A percentile compares a stretch with the other conserved stretches of the same genome.
Evolutionary conservation across 768 basidiomycete species (phyloP).

Genomic region (Wakefieldia striispora): DNA sequence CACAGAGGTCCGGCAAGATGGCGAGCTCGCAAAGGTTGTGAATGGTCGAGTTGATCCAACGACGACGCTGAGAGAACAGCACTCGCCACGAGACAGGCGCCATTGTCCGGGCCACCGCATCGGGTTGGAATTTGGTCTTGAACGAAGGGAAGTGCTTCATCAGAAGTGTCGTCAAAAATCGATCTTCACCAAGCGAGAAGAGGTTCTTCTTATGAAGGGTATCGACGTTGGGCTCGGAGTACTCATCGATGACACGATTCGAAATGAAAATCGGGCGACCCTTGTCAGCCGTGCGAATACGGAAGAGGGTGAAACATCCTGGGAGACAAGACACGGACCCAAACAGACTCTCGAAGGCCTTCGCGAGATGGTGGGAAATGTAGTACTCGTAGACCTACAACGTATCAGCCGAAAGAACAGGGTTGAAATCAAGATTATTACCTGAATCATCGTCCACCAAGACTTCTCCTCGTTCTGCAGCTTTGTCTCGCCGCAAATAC

Average conservation of each 20-base stretch:
- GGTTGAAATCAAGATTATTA: slow-evolving; percentile 14
- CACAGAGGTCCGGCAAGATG: slow-evolving; percentile 60
- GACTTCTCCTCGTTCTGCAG: slow-evolving; percentile 66
- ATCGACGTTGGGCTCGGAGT: slow-evolving; percentile 63
- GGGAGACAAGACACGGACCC: slow-evolving; percentile 74
- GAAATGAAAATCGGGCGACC: slow-evolving; percentile 72
- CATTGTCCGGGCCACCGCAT: slow-evolving; percentile 60
- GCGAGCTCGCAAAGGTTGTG: slow-evolving; percentile 68
- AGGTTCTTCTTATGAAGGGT: slow-evolving; percentile 73
- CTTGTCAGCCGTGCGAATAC: slow-evolving; percentile 69
- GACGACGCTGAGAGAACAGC: slow-evolving; percentile 63
- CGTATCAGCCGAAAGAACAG: slow-evolving; percentile 1
- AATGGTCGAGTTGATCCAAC: slow-evolving; percentile 74
- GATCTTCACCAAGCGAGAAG: slow-evolving; percentile 68
- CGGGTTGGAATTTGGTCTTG: slow-evolving; percentile 68
- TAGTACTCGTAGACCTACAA: slow-evolving; percentile 65
- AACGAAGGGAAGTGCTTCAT: slow-evolving; percentile 70
- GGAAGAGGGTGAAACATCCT: slow-evolving; percentile 71
- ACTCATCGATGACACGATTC: slow-evolving; percentile 67
- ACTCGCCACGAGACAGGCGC: slow-evolving; percentile 63
- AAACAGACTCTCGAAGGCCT: slow-evolving; percentile 67
- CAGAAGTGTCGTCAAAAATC: slow-evolving; percentile 64
- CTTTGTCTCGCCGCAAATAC: slow-evolving; percentile 69
- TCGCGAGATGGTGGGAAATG: slow-evolving; percentile 64
- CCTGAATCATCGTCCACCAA: slow-evolving; percentile 80